These are phyloP conservation scores for Pelargonium fulgidum DNA, from an alignment of 441 rosid genomes.

Conservation along the genomic window DNA sequence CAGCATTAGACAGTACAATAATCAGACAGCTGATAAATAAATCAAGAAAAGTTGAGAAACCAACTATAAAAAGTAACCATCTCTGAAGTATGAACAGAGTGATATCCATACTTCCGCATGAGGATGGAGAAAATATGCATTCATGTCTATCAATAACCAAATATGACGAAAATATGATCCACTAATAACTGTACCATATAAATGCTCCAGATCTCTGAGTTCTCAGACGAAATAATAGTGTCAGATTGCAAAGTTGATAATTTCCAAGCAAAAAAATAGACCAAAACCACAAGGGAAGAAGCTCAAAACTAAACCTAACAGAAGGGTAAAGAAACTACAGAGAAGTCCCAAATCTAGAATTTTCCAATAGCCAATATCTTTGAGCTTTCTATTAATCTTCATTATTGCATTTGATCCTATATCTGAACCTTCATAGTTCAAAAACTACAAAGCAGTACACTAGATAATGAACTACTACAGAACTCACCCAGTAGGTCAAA, in stretches of 20 bases:
- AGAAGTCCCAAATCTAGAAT: no score
- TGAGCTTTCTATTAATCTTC: no score
- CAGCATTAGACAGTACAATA: conserved; percentile 19
- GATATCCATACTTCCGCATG: neutral
- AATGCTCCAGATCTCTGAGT: neutral
- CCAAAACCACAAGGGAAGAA: no score
- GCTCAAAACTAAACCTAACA: no score
- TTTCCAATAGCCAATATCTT: no score
- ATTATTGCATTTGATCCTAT: no score
- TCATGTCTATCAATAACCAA: neutral
- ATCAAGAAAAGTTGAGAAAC: neutral
- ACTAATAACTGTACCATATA: neutral
- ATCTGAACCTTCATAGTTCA: no score
- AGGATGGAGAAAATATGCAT: neutral
- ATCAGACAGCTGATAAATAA: conserved; percentile 15
- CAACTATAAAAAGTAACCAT: neutral
- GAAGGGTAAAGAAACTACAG: no score
- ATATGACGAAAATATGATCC: neutral
- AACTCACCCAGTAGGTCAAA: no score
- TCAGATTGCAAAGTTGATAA: neutral
- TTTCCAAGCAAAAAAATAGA: no score
- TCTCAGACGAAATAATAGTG: neutral
- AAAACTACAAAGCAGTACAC: no score
- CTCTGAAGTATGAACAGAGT: neutral
- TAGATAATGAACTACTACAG: no score